These are phyloP conservation scores for Umbellularia californica DNA, from an alignment of 164 flowering plant genomes.

Conservation along the genomic window DNA sequence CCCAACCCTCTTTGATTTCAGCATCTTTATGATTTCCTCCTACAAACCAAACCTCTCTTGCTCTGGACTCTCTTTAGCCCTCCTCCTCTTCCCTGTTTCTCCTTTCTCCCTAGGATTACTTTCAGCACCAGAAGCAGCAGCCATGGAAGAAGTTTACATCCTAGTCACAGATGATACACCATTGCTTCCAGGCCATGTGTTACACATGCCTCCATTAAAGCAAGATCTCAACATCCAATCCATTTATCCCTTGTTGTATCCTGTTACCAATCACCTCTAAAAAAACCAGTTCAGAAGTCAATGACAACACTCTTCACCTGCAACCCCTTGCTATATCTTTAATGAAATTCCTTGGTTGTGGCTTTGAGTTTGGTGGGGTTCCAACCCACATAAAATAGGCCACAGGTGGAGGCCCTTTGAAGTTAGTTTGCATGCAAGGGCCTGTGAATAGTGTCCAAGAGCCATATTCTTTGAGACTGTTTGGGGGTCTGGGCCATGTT, in stretches of 20 bases:
- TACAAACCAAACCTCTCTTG: too few species aligned
- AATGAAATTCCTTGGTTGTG: conserved; percentile 16
- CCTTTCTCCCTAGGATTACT: too few species aligned
- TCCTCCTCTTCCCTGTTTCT: too few species aligned
- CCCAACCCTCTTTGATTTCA: too few species aligned
- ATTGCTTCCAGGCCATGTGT: conserved; percentile 8
- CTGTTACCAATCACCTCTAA: conserved; percentile 22
- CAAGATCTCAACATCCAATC: conserved; percentile 51
- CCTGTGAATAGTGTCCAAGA: conserved; percentile 55
- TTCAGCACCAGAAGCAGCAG: too few species aligned
- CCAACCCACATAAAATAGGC: conserved; percentile 37
- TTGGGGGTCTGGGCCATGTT: conserved; percentile 34
- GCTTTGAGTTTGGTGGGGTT: conserved; percentile 34
- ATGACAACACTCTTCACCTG: conserved; percentile 23
- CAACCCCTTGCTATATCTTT: conserved; percentile 6
- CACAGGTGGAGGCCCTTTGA: conserved; percentile 38
- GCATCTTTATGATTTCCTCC: too few species aligned
- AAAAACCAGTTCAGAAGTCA: conserved; percentile 21
- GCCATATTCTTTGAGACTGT: conserved; percentile 38
- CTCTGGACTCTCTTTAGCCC: too few species aligned
- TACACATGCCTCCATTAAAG: conserved; percentile 47
- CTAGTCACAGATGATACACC: too few species aligned
- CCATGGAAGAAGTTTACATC: too few species aligned
- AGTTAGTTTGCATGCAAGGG: conserved; percentile 44
- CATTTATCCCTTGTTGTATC: conserved; percentile 25